Evolutionary conservation across 441 rosid species (phyloP).

Genomic region (Arabidopsis lyrata): DNA sequence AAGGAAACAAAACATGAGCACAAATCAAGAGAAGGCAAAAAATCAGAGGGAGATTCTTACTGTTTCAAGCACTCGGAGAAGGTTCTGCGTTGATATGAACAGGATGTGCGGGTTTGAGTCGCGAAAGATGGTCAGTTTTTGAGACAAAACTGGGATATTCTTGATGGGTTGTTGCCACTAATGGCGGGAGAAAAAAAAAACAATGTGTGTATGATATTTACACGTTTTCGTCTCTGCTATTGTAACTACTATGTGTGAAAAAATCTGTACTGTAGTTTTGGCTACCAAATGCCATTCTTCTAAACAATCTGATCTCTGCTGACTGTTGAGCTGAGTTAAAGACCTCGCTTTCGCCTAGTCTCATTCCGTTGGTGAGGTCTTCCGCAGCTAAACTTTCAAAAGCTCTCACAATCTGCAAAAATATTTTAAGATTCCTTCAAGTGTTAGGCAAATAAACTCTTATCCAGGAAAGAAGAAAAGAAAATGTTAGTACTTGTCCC

Average conservation of each 20-base stretch:
- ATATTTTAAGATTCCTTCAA: constrained; percentile 3
- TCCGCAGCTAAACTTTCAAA: constrained; percentile 68
- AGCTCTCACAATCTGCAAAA: constrained; percentile 82
- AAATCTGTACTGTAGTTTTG: constrained; percentile 83
- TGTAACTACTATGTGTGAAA: constrained; percentile 54
- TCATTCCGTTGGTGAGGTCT: constrained; percentile 91
- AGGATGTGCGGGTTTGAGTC: constrained; percentile 10
- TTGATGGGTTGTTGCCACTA: constrained; percentile 35
- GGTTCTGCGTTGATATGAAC: constrained; percentile 27
- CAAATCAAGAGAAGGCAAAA: constrained; percentile 3
- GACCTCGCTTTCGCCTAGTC: constrained; percentile 84
- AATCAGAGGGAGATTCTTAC: constrained; percentile 22
- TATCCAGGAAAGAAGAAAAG: neutral
- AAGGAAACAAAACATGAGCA: constrained; percentile 4
- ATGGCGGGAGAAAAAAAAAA: constrained; percentile 35
- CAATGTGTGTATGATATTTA: constrained; percentile 41
- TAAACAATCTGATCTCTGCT: constrained; percentile 87
- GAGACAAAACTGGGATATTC: constrained; percentile 27
- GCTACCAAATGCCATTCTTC: constrained; percentile 93
- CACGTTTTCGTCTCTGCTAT: constrained; percentile 44
- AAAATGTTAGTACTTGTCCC: constrained; percentile 71
- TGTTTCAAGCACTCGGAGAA: constrained; percentile 17
- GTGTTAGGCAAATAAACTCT: constrained; percentile 6
- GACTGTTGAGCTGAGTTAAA: constrained; percentile 80
- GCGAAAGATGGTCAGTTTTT: constrained; percentile 33